A percentile compares a stretch with the other conserved stretches of the same genome.
These are phyloP conservation scores for Epichloe gansuensis DNA, from an alignment of 2,329 filamentous ascomycete genomes.

Conservation along the genomic window DNA sequence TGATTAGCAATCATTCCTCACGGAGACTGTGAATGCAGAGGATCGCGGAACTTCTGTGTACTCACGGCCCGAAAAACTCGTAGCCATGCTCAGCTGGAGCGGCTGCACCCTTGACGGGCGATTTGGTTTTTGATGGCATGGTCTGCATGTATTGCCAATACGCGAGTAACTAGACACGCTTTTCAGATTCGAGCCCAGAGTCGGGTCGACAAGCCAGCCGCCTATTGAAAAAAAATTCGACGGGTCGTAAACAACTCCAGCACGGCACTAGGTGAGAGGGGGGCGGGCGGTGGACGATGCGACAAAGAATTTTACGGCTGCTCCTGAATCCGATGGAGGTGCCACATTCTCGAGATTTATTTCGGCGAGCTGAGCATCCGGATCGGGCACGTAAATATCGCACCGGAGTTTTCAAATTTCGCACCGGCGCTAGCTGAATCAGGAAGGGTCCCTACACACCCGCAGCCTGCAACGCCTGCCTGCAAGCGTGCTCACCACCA, in stretches of 20 bases:
- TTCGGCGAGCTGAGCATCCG: constrained; percentile 14
- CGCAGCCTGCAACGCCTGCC: too few relatives aligned
- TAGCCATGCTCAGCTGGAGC: constrained; percentile 28
- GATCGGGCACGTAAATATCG: too few relatives aligned
- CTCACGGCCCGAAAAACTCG: constrained; percentile 40
- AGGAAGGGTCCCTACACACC: too few relatives aligned
- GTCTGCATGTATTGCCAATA: constrained; percentile 2
- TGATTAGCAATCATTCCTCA: background rate
- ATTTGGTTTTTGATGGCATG: constrained; percentile 22
- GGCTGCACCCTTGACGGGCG: constrained; percentile 8
- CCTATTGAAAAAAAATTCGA: background rate
- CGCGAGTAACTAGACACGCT: background rate
- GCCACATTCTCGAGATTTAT: background rate
- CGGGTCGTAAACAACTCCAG: background rate
- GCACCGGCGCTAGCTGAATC: too few relatives aligned
- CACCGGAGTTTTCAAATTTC: too few relatives aligned
- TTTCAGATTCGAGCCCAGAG: background rate
- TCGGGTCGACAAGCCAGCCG: background rate
- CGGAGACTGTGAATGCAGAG: background rate
- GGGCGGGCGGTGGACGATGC: background rate
- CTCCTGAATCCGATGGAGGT: constrained; percentile 1
- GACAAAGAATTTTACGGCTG: background rate
- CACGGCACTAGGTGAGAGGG: background rate
- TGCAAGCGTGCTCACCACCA: too few relatives aligned
- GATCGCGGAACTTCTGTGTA: constrained; percentile 1